These are phyloP conservation scores for Yamadazyma akitaensis DNA, from an alignment of 805 yeast species.

Conservation along the genomic window DNA sequence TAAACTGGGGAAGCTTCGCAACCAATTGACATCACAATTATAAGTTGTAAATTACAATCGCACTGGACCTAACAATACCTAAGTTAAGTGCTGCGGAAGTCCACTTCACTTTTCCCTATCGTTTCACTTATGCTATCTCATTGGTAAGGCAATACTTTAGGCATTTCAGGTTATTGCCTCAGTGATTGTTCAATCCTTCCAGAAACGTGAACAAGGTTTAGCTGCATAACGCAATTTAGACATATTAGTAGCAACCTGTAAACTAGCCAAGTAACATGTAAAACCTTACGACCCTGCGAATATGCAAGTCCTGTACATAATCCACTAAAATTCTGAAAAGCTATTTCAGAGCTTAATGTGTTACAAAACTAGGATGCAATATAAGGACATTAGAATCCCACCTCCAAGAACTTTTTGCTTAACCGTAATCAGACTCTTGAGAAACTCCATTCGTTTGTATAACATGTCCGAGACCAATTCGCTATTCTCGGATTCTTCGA, in stretches of 20 bases:
- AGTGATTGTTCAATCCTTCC: too few relatives aligned
- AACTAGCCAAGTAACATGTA: neutral
- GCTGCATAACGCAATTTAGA: neutral
- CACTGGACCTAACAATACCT: too few relatives aligned
- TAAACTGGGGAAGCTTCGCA: neutral
- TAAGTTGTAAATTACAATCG: neutral
- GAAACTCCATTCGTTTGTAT: neutral
- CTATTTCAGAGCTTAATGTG: neutral
- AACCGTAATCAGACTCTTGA: too few relatives aligned
- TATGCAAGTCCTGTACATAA: neutral
- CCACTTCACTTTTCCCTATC: too few relatives aligned
- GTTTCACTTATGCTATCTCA: too few relatives aligned
- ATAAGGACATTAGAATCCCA: neutral
- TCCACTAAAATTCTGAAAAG: too few relatives aligned
- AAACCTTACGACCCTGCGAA: neutral
- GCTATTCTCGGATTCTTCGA: neutral
- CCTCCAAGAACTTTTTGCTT: neutral
- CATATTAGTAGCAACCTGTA: neutral
- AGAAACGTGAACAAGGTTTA: neutral
- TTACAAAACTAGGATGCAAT: neutral
- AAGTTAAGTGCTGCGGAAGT: too few relatives aligned
- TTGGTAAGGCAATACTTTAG: too few relatives aligned
- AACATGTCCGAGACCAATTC: constrained; percentile 6
- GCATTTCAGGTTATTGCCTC: too few relatives aligned
- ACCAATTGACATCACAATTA: neutral